A percentile compares a stretch with the other conserved stretches of the same genome.
Evolutionary conservation across 768 basidiomycete species (phyloP).

Genomic region (Podaxis sp.): DNA sequence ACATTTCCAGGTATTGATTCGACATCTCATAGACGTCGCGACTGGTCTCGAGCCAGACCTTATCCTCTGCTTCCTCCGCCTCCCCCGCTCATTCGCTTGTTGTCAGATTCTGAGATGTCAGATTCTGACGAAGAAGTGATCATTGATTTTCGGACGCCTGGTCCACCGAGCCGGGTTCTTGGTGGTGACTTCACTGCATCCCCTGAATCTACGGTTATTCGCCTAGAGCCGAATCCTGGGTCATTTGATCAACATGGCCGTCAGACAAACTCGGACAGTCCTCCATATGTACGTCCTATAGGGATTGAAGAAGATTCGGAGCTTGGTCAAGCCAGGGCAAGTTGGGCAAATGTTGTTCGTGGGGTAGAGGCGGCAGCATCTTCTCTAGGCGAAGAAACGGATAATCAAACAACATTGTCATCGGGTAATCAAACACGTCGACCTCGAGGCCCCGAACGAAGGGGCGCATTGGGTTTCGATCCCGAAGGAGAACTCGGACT

Average conservation of each 20-base stretch:
- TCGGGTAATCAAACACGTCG: neutral
- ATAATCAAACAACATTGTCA: neutral
- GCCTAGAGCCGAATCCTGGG: slow-evolving; percentile 8
- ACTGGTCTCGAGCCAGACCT: slow-evolving; percentile 30
- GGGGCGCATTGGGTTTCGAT: slow-evolving; percentile 7
- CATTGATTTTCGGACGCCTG: slow-evolving; percentile 9
- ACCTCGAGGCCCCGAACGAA: neutral
- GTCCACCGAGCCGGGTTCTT: neutral
- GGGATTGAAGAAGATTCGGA: slow-evolving; percentile 2
- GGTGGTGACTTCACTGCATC: slow-evolving; percentile 9
- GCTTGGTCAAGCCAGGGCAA: slow-evolving; percentile 8
- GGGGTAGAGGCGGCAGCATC: slow-evolving; percentile 12
- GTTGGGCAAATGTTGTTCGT: slow-evolving; percentile 14
- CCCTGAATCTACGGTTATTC: slow-evolving; percentile 10
- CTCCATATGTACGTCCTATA: neutral
- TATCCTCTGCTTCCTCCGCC: slow-evolving; percentile 18
- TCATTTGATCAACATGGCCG: neutral
- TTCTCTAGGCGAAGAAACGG: neutral
- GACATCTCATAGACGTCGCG: slow-evolving; percentile 2
- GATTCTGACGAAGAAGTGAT: slow-evolving; percentile 14
- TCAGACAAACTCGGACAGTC: neutral
- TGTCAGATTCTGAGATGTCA: slow-evolving; percentile 11
- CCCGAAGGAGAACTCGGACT: slow-evolving; percentile 9
- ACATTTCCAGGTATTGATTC: slow-evolving; percentile 25
- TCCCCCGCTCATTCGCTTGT: slow-evolving; percentile 11